These are phyloP conservation scores for Chaetothyriales sp. DNA, from an alignment of 2,329 filamentous ascomycete genomes.

Conservation along the genomic window DNA sequence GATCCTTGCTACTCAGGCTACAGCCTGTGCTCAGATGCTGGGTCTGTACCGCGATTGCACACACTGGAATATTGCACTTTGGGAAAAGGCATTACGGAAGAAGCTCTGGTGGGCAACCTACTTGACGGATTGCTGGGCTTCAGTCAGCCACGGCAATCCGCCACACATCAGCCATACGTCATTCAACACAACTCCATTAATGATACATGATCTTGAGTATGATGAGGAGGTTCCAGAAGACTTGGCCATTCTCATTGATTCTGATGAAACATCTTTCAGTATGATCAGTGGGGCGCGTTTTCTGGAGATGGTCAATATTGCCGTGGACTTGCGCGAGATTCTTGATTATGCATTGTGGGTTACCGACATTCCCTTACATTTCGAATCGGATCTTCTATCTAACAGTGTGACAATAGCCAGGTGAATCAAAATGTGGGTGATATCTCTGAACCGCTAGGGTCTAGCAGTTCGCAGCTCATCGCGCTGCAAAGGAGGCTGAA, in stretches of 20 bases:
- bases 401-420: too few relatives aligned
- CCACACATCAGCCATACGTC: slow-evolving; percentile 31
- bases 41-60: slow-evolving; percentile 34
- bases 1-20: slow-evolving; percentile 32
- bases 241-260: slow-evolving; percentile 25
- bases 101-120: slow-evolving; percentile 37
- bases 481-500: slow-evolving; percentile 1
- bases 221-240: slow-evolving; percentile 31
- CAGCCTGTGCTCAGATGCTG: slow-evolving; percentile 34
- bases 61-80: slow-evolving; percentile 30
- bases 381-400: slow-evolving; percentile 3
- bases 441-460: too few relatives aligned
- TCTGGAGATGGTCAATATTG: slow-evolving; percentile 17
- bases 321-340: slow-evolving; percentile 9
- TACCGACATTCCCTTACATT: slow-evolving; percentile 9
- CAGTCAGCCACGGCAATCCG: slow-evolving; percentile 35
- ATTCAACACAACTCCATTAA: slow-evolving; percentile 28
- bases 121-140: slow-evolving; percentile 33
- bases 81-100: slow-evolving; percentile 29
- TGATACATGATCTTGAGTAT: slow-evolving; percentile 31
- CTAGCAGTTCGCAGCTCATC: slow-evolving; percentile 2
- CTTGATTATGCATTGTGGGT: too few relatives aligned
- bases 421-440: too few relatives aligned
- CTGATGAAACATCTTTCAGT: slow-evolving; percentile 22
- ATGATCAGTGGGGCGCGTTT: slow-evolving; percentile 28